Evolutionary conservation across 1,284 basidiomycete genomes (phyloP).

Genomic region (Ceratobasidium sp.): DNA sequence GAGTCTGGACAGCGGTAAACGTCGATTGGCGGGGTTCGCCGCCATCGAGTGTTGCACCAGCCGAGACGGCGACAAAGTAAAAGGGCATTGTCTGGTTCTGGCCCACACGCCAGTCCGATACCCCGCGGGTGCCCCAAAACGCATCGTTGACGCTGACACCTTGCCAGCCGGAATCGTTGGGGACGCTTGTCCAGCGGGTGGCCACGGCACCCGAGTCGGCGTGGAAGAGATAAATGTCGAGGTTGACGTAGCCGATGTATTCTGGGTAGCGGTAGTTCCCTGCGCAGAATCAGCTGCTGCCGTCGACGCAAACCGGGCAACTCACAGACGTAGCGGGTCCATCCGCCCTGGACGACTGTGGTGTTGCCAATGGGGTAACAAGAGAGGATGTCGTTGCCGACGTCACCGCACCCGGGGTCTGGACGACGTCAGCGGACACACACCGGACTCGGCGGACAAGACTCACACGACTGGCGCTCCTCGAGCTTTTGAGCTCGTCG

Average conservation of each 20-base stretch:
- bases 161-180: constrained; percentile 65
- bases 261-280: constrained; percentile 66
- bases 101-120: constrained; percentile 60
- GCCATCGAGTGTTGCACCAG: constrained; percentile 63
- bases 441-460: not conserved
- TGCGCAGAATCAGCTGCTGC: constrained; percentile 50
- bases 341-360: constrained; percentile 71
- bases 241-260: constrained; percentile 54
- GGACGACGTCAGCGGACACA: constrained; percentile 13
- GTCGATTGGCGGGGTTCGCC: constrained; percentile 70
- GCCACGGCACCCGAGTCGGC: constrained; percentile 68
- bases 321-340: constrained; percentile 79
- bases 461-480: constrained; percentile 33
- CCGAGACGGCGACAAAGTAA: constrained; percentile 75
- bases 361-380: constrained; percentile 71
- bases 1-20: constrained; percentile 73
- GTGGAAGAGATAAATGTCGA: constrained; percentile 77
- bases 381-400: constrained; percentile 73
- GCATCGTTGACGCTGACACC: constrained; percentile 71
- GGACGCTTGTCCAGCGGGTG: constrained; percentile 56
- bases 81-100: constrained; percentile 69
- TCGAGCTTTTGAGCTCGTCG: constrained; percentile 17
- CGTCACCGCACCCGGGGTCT: constrained; percentile 53
- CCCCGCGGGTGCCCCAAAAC: constrained; percentile 73
- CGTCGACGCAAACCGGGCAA: constrained; percentile 21